These are phyloP conservation scores for Pichia eremophila DNA, from an alignment of 805 yeast species.

Conservation along the genomic window DNA sequence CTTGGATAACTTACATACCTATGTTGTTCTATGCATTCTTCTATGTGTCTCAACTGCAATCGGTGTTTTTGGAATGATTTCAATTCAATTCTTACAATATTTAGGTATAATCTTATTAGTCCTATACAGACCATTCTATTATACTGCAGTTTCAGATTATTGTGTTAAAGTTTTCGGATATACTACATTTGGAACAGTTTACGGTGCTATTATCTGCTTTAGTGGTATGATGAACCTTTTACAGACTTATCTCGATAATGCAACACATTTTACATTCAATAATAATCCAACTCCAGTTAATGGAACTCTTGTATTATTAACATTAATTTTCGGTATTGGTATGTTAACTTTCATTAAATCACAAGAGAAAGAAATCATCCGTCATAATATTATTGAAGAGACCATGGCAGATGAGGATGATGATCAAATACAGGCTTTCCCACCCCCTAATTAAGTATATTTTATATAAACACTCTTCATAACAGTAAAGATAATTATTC, in stretches of 20 bases:
- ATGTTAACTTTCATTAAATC: conserved; percentile 35
- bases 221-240: conserved; percentile 73
- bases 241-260: conserved; percentile 59
- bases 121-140: conserved; percentile 82
- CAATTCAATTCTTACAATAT: conserved; percentile 42
- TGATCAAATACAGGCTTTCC: not conserved
- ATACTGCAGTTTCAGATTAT: conserved; percentile 86
- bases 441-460: not conserved
- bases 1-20: conserved; percentile 63
- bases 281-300: conserved; percentile 81
- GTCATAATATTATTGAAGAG: conserved; percentile 48
- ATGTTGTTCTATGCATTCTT: conserved; percentile 46
- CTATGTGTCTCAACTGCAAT: conserved; percentile 47
- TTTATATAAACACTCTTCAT: not conserved
- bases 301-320: conserved; percentile 39
- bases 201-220: conserved; percentile 75
- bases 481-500: not conserved
- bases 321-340: conserved; percentile 41
- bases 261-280: conserved; percentile 58
- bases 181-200: conserved; percentile 83
- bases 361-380: conserved; percentile 34
- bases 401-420: conserved; percentile 48
- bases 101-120: conserved; percentile 66
- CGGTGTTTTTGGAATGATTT: conserved; percentile 63
- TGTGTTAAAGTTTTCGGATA: conserved; percentile 91